Percentiles rank a stretch among this genome's conserved stretches.
phyloP scores from a whole-genome alignment of 345 rosid species.

The Stellera chamaejasme region DNA sequence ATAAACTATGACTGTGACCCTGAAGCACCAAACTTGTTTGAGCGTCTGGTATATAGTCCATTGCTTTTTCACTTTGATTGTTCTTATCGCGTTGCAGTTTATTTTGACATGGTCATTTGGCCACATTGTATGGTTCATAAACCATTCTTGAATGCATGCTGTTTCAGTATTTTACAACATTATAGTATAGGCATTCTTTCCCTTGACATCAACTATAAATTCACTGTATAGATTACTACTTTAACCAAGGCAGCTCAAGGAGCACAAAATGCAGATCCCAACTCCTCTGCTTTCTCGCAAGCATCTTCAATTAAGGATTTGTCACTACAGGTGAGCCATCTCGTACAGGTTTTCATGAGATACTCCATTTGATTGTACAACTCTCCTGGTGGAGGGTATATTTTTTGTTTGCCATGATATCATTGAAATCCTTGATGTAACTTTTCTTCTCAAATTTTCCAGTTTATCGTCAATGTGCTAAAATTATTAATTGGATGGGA shows the following conservation, averaged over 20 bases:
- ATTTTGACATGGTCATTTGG: too few species aligned
- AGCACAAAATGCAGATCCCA: conserved; percentile 77
- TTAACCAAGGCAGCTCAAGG: conserved; percentile 92
- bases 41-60: conserved; percentile 60
- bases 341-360: conserved; percentile 12
- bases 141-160: too few species aligned
- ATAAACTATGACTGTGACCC: conserved; percentile 98
- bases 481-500: conserved; percentile 97
- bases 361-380: conserved; percentile 3
- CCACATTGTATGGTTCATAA: too few species aligned
- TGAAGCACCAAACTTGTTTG: conserved; percentile 97
- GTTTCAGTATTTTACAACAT: background rate
- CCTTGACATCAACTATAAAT: background rate
- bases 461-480: conserved; percentile 89
- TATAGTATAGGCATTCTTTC: conserved; percentile 1
- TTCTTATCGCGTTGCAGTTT: too few species aligned
- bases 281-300: conserved; percentile 64
- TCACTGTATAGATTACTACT: conserved; percentile 53
- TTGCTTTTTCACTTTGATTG: too few species aligned
- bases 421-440: conserved; percentile 17
- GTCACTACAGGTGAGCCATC: conserved; percentile 70
- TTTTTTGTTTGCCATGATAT: conserved; percentile 9
- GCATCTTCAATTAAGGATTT: conserved; percentile 72
- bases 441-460: conserved; percentile 22
- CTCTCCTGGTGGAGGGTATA: conserved; percentile 2